Conservation (phyloP, 164 flowering plant genomes). For the Macadamia tetraphylla region DNA sequence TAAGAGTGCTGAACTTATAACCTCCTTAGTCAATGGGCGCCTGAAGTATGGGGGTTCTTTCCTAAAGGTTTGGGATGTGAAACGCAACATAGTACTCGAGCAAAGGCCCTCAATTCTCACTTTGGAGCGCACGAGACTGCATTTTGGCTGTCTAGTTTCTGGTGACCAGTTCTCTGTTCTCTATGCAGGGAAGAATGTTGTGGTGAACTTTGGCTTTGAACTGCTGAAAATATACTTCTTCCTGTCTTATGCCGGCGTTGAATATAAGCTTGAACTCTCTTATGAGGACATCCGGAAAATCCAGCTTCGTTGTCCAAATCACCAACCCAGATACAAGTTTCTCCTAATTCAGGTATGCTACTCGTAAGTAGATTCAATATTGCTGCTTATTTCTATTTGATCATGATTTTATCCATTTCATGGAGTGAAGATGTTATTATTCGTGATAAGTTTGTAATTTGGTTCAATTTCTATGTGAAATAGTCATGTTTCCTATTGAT, state of each 20-base stretch:
- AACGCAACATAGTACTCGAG: constrained; percentile 44
- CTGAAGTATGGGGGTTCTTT: constrained; percentile 35
- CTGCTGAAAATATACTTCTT: constrained; percentile 17
- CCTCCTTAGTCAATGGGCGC: constrained; percentile 20
- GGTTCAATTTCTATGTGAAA: neutral
- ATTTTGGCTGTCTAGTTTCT: constrained; percentile 66
- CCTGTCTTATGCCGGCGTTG: constrained; percentile 5
- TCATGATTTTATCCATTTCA: neutral
- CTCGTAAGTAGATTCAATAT: neutral
- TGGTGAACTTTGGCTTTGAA: constrained; percentile 45
- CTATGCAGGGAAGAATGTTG: constrained; percentile 29
- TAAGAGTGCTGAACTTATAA: constrained; percentile 14
- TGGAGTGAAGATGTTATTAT: neutral
- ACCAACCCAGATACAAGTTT: constrained; percentile 18
- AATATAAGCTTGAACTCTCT: constrained; percentile 38
- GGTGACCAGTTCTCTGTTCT: constrained; percentile 35
- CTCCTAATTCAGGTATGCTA: constrained; percentile 66
- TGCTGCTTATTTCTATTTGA: neutral
- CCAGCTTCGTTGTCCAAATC: constrained; percentile 38
- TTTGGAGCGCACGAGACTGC: constrained; percentile 30
- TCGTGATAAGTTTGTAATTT: neutral
- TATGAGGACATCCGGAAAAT: constrained; percentile 68
- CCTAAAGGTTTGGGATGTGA: constrained; percentile 36
- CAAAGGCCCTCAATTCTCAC: constrained; percentile 35
- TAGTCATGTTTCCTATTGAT: no score